Conservation (phyloP, 2,329 filamentous ascomycete genomes). For the Elsinoe australis region DNA sequence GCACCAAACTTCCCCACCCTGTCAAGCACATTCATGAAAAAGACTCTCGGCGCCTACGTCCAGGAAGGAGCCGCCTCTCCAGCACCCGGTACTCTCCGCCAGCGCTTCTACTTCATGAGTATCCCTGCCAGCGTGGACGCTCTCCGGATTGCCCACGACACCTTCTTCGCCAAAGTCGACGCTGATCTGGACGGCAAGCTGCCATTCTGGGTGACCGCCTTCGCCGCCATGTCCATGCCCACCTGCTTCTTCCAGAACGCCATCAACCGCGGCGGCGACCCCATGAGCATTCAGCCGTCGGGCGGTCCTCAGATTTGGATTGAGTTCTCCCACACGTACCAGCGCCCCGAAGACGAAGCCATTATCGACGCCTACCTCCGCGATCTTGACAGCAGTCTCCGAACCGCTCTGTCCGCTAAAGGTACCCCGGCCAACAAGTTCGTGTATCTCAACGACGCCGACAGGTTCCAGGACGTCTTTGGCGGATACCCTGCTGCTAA, state of each 20-base stretch:
- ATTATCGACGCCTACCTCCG: constrained; percentile 8
- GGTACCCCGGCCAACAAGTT: constrained; percentile 19
- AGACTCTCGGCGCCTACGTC: not conserved
- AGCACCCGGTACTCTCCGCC: not conserved
- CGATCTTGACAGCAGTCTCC: constrained; percentile 8
- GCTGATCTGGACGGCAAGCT: not conserved
- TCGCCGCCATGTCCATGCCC: constrained; percentile 13
- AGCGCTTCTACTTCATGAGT: constrained; percentile 11
- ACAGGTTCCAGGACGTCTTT: constrained; percentile 26
- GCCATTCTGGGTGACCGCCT: constrained; percentile 3
- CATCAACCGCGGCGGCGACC: constrained; percentile 8
- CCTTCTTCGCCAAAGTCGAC: constrained; percentile 7
- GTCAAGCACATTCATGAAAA: not conserved
- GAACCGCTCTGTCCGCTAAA: constrained; percentile 21
- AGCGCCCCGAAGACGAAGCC: constrained; percentile 2
- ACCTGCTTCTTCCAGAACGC: constrained; percentile 8
- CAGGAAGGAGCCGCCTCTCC: not conserved
- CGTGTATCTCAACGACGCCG: constrained; percentile 27
- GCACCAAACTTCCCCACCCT: constrained; percentile 1
- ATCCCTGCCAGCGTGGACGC: not conserved
- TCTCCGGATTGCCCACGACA: constrained; percentile 1
- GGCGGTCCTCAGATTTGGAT: constrained; percentile 10
- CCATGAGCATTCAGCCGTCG: constrained; percentile 6
- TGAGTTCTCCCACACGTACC: constrained; percentile 8
- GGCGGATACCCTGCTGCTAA: constrained; percentile 28